Evolutionary conservation across 2,329 filamentous ascomycete genomes (phyloP), one percentile per base, ranked within the genome.

Genomic region (Chlorencoelia australis): DNA sequence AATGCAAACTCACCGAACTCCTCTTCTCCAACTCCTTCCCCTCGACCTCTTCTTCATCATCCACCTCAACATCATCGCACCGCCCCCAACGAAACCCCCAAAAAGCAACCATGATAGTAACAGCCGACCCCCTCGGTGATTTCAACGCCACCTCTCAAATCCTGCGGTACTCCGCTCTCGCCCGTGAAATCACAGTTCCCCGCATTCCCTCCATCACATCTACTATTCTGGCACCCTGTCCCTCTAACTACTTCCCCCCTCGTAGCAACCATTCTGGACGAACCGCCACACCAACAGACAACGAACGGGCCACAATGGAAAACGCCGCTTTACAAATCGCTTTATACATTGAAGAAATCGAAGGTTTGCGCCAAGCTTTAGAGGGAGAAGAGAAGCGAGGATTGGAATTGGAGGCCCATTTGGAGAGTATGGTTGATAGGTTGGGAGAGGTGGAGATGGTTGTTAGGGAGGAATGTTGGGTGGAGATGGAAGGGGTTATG

Each of bases 131-230:
- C 0, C 63, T 83, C 9, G 89, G 91, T 24, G 91, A 98, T 59
- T 95, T 88, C 66, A 96, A 96, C 55, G 87, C 91, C 9, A 98
- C 91, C 0, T 93, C 85, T 4, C 91, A 96, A 55, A 96, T 98
- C 43, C 68, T 98, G 2, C 79, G 89, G 13, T 98, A 98, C 62
- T 91, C 85, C 15, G 89, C 91, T 1, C 71, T 98, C 4, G 91
- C 91, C 0, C 77, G 87, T 14, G 89, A 96, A 61, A 83, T 96
- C 8, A 93, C 89, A 0, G 85, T 95, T 1, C 87, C 88, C 5
- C 80, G 89, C 4, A 75, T 93, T 6, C 88, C 88, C 0, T 91
- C 83, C 31, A 77, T 89, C 33, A 83, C 82, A 0, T 77, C 77
- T 27, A 82, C 80, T 0, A 82, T 91, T 15, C 43, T 46, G 17